Evolutionary conservation across 2,329 filamentous ascomycete genomes (phyloP), one percentile per base, ranked within the genome.

Genomic region (Fusarium sp.): DNA sequence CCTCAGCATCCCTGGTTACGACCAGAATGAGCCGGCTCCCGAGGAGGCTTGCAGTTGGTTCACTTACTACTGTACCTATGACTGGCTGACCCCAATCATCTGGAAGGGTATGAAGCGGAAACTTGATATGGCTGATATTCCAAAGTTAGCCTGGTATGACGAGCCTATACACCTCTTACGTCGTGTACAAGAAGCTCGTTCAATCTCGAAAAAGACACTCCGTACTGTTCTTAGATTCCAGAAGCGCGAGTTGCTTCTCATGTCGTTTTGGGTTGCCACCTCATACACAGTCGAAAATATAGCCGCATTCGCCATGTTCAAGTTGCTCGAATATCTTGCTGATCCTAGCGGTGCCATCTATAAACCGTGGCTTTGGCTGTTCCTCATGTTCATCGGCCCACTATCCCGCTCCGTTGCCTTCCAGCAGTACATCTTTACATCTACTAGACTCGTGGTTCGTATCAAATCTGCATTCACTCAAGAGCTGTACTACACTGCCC

Each of bases 391-490:
- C 64, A 60, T 84, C 42, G 88, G 88, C 0, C 87, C 87, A 2
- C 35, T 83, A 44, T 76, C 80, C 7, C 85, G 86, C 19, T 88
- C 88, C 6, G 72, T 89, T 47, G 78, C 83, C 60, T 88, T 86
- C 69, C 88, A 90, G 75, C 87, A 88, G 72, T 90, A 90, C 76
- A 83, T 90, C 38, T 90, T 90, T 73, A 87, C 82, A 4, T 87
- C 87, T 11, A 90, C 88, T 5, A 83, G 87, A n/a, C 79, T 90
- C 47, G 80, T 89, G 38, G 87, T 90, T 40, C 86, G 88, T 32
- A 80, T 89, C 62, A 89, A 88, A 74, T 85, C 88, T 33, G 87
- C 86, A 33, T 82, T 90, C 64, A 89, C 88, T 0, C 88, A 90
- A 72, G 88, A 90, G 75, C 82, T 90, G 15, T 90, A 90, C 71